These are phyloP conservation scores for Cenococcum geophilum DNA, from an alignment of 495 filamentous ascomycete genomes.

Conservation along the genomic window DNA sequence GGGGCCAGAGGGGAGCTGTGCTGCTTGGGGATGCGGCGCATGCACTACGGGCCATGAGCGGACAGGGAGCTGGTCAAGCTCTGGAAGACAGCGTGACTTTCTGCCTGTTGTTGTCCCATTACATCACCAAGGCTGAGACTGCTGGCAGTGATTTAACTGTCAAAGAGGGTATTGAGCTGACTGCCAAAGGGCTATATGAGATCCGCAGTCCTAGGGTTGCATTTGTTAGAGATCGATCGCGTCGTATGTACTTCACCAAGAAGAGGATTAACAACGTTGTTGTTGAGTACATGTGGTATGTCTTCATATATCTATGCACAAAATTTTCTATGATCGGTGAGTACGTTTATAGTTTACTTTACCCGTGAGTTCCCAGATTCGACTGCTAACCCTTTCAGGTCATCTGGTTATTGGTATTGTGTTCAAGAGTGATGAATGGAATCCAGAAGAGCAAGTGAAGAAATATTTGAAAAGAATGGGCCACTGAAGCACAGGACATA, in stretches of 20 bases:
- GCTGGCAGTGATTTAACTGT: background rate
- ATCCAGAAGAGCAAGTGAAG: too few relatives aligned
- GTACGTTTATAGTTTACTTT: background rate
- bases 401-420: too few relatives aligned
- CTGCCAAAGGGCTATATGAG: constrained; percentile 18
- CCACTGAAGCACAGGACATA: too few relatives aligned
- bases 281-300: constrained; percentile 22
- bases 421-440: too few relatives aligned
- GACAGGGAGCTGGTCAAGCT: constrained; percentile 35
- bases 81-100: constrained; percentile 34
- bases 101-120: constrained; percentile 19
- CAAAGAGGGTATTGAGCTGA: constrained; percentile 9
- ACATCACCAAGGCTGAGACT: constrained; percentile 3
- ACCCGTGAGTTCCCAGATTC: too few relatives aligned
- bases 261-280: constrained; percentile 11
- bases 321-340: constrained; percentile 24
- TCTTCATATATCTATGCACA: constrained; percentile 23
- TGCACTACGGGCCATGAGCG: constrained; percentile 34
- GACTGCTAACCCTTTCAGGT: too few relatives aligned
- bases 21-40: constrained; percentile 38
- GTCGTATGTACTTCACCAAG: constrained; percentile 18
- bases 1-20: constrained; percentile 35
- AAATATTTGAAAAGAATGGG: too few relatives aligned
- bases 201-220: constrained; percentile 19
- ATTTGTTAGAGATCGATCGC: constrained; percentile 18